Evolutionary conservation across 129 eudicot genomes (phyloP).

Genomic region (carrot (Daucus carota)): DH1_v3.0 NC_030383.2:3935001-3935500

Average conservation of each 20-base stretch:
- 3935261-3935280: no score
- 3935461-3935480: background rate
- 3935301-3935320: no score
- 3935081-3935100: background rate
- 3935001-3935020: background rate
- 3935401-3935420: no score
- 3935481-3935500: background rate
- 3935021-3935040: background rate
- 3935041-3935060: background rate
- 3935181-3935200: background rate
- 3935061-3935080: background rate
- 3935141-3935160: background rate
- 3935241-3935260: background rate
- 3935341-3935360: background rate
- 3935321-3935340: background rate
- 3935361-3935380: background rate
- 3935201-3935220: background rate
- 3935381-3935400: no score
- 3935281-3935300: no score
- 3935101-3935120: background rate
- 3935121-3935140: background rate
- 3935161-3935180: background rate
- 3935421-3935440: background rate
- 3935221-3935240: background rate
- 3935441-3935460: background rate